A percentile compares a stretch with the other conserved stretches of the same genome.
phyloP scores from a whole-genome alignment of 2,329 filamentous ascomycete species.

The Diplocarpon mali region DNA sequence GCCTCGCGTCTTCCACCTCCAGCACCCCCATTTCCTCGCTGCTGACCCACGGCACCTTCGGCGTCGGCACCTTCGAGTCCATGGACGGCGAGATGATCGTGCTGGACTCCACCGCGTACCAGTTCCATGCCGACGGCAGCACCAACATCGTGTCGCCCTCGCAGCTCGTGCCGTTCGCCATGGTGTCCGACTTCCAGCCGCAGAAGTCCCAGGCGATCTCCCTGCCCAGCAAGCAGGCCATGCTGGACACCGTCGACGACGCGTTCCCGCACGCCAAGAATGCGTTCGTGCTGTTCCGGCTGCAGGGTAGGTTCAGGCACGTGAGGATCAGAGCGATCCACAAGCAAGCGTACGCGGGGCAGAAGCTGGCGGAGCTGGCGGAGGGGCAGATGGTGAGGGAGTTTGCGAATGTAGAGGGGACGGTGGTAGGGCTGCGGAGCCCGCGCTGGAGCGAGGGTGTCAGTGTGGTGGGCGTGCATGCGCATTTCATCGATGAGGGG shows the following conservation, averaged over 20 bases:
- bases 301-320: slow-evolving; percentile 20
- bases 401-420: slow-evolving; percentile 29
- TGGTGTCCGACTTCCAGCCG: slow-evolving; percentile 25
- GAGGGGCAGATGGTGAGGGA: slow-evolving; percentile 31
- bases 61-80: slow-evolving; percentile 35
- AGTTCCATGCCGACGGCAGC: slow-evolving; percentile 30
- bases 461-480: slow-evolving; percentile 12
- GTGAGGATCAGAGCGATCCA: slow-evolving; percentile 24
- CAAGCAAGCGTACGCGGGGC: slow-evolving; percentile 25
- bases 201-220: slow-evolving; percentile 16
- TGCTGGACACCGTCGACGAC: slow-evolving; percentile 3
- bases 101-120: slow-evolving; percentile 32
- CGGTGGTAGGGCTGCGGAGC: slow-evolving; percentile 32
- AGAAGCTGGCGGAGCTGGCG: slow-evolving; percentile 28
- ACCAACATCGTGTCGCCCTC: slow-evolving; percentile 25
- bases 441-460: slow-evolving; percentile 12
- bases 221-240: slow-evolving; percentile 18
- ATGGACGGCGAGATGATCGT: slow-evolving; percentile 36
- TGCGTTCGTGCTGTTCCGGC: slow-evolving; percentile 24
- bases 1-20: slow-evolving; percentile 30
- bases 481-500: slow-evolving; percentile 13
- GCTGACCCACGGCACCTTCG: slow-evolving; percentile 36
- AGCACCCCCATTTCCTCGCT: slow-evolving; percentile 37
- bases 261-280: slow-evolving; percentile 19
- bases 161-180: slow-evolving; percentile 32